Evolutionary conservation across 352 stramenopile species (phyloP).

Genomic region (Phytopythium aichiense): DNA sequence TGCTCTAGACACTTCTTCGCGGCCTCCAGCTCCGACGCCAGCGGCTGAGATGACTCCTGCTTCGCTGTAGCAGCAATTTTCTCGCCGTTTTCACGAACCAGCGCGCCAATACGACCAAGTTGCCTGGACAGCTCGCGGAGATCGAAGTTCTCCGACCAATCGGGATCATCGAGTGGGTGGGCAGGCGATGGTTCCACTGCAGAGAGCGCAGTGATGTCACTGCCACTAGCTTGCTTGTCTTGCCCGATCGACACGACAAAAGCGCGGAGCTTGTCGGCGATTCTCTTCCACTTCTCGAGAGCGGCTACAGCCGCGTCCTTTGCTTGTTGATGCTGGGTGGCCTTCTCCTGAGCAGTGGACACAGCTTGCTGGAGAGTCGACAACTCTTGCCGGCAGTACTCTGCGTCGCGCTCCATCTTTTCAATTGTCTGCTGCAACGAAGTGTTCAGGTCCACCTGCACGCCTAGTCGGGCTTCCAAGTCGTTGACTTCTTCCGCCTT

Average conservation of each 20-base stretch:
- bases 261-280: constrained; percentile 21
- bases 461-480: constrained; percentile 17
- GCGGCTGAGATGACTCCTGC: constrained; percentile 20
- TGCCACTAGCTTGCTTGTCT: neutral
- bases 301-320: constrained; percentile 10
- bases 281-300: constrained; percentile 20
- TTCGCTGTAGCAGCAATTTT: constrained; percentile 14
- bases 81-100: constrained; percentile 10
- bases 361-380: constrained; percentile 36
- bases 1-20: constrained; percentile 33
- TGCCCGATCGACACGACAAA: constrained; percentile 31
- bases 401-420: constrained; percentile 36
- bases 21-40: constrained; percentile 41
- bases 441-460: constrained; percentile 20
- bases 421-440: constrained; percentile 29
- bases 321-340: constrained; percentile 19
- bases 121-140: constrained; percentile 31
- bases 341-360: constrained; percentile 25
- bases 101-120: constrained; percentile 10
- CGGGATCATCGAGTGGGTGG: constrained; percentile 8
- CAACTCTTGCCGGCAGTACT: constrained; percentile 23
- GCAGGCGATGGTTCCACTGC: constrained; percentile 7
- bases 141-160: constrained; percentile 15
- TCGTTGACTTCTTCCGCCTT: constrained; percentile 36
- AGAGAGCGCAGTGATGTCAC: neutral